Conservation (phyloP, 192 early-diverging fungal genomes). For the Linnemannia schmuckeri region DNA sequence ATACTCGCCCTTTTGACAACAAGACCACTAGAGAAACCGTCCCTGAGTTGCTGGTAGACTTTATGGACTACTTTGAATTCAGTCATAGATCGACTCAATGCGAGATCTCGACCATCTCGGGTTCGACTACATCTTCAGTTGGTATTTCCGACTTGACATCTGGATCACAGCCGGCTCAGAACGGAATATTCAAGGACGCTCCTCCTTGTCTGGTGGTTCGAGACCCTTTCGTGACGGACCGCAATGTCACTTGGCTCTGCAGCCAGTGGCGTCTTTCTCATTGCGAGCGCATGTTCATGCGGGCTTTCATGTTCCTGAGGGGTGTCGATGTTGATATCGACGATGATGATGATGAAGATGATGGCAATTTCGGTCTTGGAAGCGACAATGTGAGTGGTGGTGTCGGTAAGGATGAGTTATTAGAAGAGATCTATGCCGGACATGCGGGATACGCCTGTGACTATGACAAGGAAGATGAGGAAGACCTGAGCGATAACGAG, state of each 20-base stretch:
- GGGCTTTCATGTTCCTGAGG: background rate
- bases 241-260: conserved; percentile 1
- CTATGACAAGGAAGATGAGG: background rate
- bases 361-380: background rate
- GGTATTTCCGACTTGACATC: background rate
- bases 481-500: background rate
- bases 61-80: background rate
- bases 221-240: conserved; percentile 9
- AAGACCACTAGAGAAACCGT: background rate
- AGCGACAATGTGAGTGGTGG: background rate
- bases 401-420: background rate
- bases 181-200: background rate
- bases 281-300: background rate
- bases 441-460: background rate
- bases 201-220: background rate
- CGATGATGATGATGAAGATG: background rate
- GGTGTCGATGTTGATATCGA: background rate
- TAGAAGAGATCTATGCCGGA: background rate
- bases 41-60: background rate
- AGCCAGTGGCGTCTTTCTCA: background rate
- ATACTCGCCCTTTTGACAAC: background rate
- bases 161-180: background rate
- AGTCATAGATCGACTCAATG: background rate
- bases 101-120: background rate
- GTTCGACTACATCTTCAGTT: background rate